Base-by-base conservation (phyloP, 257 asterid species). In the Penstemon newberryi region DNA sequence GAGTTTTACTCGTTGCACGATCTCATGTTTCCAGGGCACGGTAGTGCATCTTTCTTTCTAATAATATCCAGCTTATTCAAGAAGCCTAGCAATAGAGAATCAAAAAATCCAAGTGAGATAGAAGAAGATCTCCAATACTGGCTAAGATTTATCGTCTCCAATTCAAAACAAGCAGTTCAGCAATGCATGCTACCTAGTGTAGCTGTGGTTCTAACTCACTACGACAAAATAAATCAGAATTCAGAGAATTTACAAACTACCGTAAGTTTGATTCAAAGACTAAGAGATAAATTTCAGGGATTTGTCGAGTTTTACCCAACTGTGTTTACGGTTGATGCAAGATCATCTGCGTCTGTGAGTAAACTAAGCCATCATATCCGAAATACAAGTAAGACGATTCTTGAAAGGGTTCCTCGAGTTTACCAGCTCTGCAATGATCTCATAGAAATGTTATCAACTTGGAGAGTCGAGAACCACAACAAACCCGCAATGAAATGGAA, bases 321-420 rank as follows among this genome's bases (percentile, higher is more conserved):
- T n/a, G 86, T 89, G 36, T 89, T 91, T 60, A 87, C 98, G 1
- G 89, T 91, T 12, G 98, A 89, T 61, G 96, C 98, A 50, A 87
- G 96, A 83, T 87, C 98, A 71, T 81, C 95, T 40, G 90, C 94
- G 7, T 87, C 94, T 2, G 92, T 86, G 78, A 76, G 81, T 80
- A 84, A 81, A 63, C 86, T 91, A 67, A 68, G 85, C 58, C 90
- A 86, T 61, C 96, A 91, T 72, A 51, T 89, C 39, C 79, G 86
- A 25, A 79, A 75, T 75, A 83, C 88, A 0, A 71, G 92, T 77
- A 87, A 73, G 66, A 79, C 85, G 8, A 72, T 84, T 55, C 90
- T 89, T 62, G 85, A 84, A 78, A 80, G 86, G 70, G 94, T 87
- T 43, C 96, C 98, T 41, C 79, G 83, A 47, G 85, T 91, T 55